Conservation (phyloP, 129 eudicot genomes). For the carrot (Daucus carota) region DNA sequence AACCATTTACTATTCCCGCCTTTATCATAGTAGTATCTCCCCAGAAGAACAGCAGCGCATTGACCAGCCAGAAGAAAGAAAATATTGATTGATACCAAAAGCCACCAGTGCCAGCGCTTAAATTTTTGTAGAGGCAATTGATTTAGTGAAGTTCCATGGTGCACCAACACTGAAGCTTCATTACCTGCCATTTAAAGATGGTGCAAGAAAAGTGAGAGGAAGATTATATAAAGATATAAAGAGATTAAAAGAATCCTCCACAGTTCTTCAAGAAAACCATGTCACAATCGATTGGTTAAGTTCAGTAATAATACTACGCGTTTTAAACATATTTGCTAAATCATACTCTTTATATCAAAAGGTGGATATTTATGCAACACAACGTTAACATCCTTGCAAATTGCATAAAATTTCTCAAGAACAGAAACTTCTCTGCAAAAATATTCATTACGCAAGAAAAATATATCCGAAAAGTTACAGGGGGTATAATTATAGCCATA, state of each 20-base stretch:
- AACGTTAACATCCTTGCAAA: not conserved
- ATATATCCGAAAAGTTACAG: not conserved
- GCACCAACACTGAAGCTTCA: conserved; percentile 29
- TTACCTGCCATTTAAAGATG: conserved; percentile 30
- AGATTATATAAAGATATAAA: not conserved
- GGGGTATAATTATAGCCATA: not conserved
- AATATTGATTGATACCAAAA: conserved; percentile 51
- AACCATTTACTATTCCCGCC: conserved; percentile 89
- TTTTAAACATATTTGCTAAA: not conserved
- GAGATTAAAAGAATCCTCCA: not conserved
- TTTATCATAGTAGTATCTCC: conserved; percentile 76
- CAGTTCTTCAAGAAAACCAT: not conserved
- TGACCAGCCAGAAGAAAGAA: conserved; percentile 70
- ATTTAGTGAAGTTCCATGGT: conserved; percentile 18
- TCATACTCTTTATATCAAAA: not conserved
- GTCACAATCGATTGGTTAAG: not conserved
- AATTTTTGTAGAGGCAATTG: conserved; percentile 31
- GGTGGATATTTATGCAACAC: not conserved
- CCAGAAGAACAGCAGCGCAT: conserved; percentile 74
- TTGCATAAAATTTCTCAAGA: not conserved
- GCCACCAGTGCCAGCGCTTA: conserved; percentile 69
- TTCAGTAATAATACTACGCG: not conserved
- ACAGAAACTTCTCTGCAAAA: not conserved
- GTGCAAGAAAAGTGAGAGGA: not conserved
- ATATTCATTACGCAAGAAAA: too few species aligned